Base-by-base conservation (phyloP, 1,284 basidiomycete species). In the Xerocomus minutiporus region DNA sequence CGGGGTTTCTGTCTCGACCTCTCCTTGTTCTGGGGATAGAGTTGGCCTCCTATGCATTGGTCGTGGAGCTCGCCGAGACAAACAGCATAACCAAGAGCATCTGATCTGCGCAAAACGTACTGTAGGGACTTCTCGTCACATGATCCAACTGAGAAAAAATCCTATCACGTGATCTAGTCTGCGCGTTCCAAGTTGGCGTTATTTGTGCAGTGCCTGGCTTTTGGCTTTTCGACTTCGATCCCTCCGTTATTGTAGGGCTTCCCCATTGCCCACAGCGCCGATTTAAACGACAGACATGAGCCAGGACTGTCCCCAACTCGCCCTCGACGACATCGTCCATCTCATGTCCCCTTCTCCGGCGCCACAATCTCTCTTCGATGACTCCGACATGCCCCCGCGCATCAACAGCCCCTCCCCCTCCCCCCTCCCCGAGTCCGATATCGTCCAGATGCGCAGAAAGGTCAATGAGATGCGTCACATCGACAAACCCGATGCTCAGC, bases 261-360 rank as follows among this genome's bases (percentile, higher is more conserved):
- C 47, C 48, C 46, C 38, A 23, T 47, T 48, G 36, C 50, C 46
- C 13, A 15, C 20, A 43, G 31, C 35, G 34, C 8, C 47, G 31
- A 58, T 15, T 17, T 23, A 20, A 15, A 42, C 40, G 45, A 43
- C 42, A 28, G 45, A 9, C 48, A 69, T 67, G 69, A 68, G 55
- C 47, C 59, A 59, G n/a, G 72, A 74, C 53, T 66, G 51, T 20
- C 64, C 64, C 1, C 61, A 62, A 0, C 72, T 77, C 38, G 64
- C 66, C 3, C 64, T 77, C 39, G 72, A 68, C 28, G 75, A 78
- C 51, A 70, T 78, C 42, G 63, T 77, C 29, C 73, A 71, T 55
- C 48, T 71, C 36, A 68, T 73, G 59, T 74, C 74, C 13, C 69
- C 75, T 6, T 73, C 72, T 1, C 73, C 75, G 23, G 57, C 59